Base-by-base conservation (phyloP, 768 basidiomycete species). In the Neoboletus magnificus region DNA sequence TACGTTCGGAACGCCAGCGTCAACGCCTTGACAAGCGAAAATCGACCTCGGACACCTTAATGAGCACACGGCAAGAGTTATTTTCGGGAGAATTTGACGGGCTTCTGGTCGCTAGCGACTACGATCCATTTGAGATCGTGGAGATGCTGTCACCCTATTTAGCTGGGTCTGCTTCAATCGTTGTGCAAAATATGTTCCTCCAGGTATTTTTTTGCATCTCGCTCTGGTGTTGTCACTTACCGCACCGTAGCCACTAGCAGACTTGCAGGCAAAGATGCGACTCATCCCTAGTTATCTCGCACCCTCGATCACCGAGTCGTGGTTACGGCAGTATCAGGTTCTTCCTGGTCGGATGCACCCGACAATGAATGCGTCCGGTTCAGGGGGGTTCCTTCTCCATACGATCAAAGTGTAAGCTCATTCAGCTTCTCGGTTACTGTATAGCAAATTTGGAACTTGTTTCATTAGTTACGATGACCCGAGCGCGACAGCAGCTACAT, bases 331-430 rank as follows among this genome's bases (percentile, higher is more conserved):
- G 59, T 99, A 98, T 74, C 96, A 98, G 75, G 87, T 94, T 16
- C 78, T 99, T n/a, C 97, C 97, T 23, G 96, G 97, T 23, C 81
- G 97, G 35, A 96, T 92, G 39, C 97, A 99, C 74, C 97, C 97
- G 4, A 84, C 82, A 60, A 98, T 99, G 97, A 86, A 79, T 53
- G 90, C 85, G 55, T 87, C 91, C 22, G 92, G 91, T 12, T 86
- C 88, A 1, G 95, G 93, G 15, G 96, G 97, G 0, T 97, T 84
- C 72, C 73, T 98, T 42, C 78, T 98, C 30, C 85, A 90, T 66
- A 81, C 86, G 18, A 87, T 85, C n/a, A 92, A 91, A 81, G 84
- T 98, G 89, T 94, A 76, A 42, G 78, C 48, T 42, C 5, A 5
- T 27, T 27, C 48, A 35, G 32, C 9, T 50, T 29, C 45, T 49